Percentiles rank a stretch among this genome's conserved stretches.
Conservation (phyloP, 73 alveolate species). For the Tetrahymena borealis region DNA sequence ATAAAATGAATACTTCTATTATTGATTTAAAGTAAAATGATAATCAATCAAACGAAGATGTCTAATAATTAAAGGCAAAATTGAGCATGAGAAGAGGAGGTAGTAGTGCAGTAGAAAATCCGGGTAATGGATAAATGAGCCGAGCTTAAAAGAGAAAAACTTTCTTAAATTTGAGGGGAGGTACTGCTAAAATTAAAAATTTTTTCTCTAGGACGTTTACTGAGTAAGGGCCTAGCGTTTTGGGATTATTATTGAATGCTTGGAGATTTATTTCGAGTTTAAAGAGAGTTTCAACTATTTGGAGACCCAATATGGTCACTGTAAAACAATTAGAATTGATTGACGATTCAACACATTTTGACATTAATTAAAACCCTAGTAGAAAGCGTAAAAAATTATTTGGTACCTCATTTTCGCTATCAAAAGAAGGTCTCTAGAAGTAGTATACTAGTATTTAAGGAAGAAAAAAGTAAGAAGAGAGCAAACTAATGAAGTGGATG, state of each 20-base stretch:
- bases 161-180: not conserved
- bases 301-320: not conserved
- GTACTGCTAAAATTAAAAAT: not conserved
- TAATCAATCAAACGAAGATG: not conserved
- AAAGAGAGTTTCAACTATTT: not conserved
- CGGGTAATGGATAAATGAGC: not conserved
- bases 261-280: not conserved
- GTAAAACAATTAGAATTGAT: not conserved
- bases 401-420: not conserved
- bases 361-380: not conserved
- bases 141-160: not conserved
- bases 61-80: not conserved
- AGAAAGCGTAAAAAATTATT: not conserved
- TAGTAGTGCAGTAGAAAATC: not conserved
- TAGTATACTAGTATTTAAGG: not conserved
- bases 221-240: not conserved
- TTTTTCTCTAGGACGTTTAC: not conserved
- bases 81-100: not conserved
- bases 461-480: not conserved
- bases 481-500: not conserved
- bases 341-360: not conserved
- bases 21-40: not conserved
- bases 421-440: not conserved
- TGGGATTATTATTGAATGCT: not conserved
- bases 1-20: not conserved